phyloP scores from a whole-genome alignment of 129 eudicot genomes.

The Arctium lappa region DNA sequence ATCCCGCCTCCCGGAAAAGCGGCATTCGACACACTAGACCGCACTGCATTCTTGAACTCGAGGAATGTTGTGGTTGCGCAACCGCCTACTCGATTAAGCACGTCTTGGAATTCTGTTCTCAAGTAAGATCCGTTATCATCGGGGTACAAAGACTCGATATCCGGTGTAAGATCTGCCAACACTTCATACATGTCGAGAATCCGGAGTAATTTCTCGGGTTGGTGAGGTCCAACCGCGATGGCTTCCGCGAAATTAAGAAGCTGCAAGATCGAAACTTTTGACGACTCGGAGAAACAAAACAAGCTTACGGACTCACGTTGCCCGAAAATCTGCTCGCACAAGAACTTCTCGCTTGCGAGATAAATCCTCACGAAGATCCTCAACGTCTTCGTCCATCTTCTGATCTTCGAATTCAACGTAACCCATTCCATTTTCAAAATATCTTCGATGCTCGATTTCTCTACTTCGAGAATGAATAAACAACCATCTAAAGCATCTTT shows the following conservation, averaged over 20 bases:
- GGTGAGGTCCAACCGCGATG: constrained; percentile 72
- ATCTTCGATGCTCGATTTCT: constrained; percentile 79
- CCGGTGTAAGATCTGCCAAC: constrained; percentile 59
- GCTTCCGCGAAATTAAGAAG: constrained; percentile 78
- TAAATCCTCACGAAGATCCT: constrained; percentile 68
- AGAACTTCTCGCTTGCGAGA: constrained; percentile 68
- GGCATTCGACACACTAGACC: constrained; percentile 49
- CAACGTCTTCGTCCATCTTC: constrained; percentile 71
- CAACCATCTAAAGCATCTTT: constrained; percentile 81
- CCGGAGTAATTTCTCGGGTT: constrained; percentile 77
- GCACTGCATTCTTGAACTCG: constrained; percentile 71
- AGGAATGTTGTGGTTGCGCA: constrained; percentile 69
- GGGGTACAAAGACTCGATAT: constrained; percentile 53
- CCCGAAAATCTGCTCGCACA: constrained; percentile 72
- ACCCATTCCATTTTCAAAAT: constrained; percentile 87
- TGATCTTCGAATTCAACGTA: constrained; percentile 57
- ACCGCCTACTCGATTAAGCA: constrained; percentile 58
- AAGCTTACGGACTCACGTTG: constrained; percentile 39
- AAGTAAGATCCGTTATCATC: constrained; percentile 47
- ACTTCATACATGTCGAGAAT: constrained; percentile 86
- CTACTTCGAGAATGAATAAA: constrained; percentile 68
- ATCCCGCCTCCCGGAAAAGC: constrained; percentile 87
- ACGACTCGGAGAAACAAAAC: constrained; percentile 64
- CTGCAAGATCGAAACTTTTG: constrained; percentile 64
- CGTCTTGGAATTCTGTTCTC: constrained; percentile 49